Evolutionary conservation across 2,329 filamentous ascomycete species (phyloP), one percentile per base, ranked within the genome.

Genomic region (Cercospora berteroae): DNA sequence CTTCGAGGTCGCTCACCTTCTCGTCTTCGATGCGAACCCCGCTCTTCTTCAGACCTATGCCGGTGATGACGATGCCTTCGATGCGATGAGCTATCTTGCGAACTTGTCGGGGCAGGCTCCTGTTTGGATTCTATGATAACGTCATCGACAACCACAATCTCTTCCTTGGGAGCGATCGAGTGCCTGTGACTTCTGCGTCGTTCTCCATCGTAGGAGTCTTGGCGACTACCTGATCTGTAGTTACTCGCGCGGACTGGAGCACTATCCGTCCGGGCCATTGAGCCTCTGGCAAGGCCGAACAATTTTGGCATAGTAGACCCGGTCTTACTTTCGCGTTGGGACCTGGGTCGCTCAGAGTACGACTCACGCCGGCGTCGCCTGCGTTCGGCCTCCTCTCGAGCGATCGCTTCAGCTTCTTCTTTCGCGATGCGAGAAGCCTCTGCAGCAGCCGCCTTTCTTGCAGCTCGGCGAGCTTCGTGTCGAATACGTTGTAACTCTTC

Each of bases 361-460:
- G 60, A 66, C 13, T 71, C 71, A 1, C 66, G 66, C 52, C 67
- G 64, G 18, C 63, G 65, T 27, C 69, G 68, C 39, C 71, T 60
- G 9, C 63, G 55, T 31, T 73, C 71, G n/a, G 70, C 70, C 31
- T 73, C 70, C 48, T 71, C 50, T 8, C 69, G 60, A 20, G 69
- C 70, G 20, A 72, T 50, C 8, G 62, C 65, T 27, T 67, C 65
- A 5, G 70, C 72, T 63, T 74, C 71, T 48, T 71, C 68, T 33
- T 60, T 67, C 1, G 69, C 70, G 23, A 75, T 23, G 31, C 69
- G 57, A 6, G 67, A 66, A 12, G 69, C 65, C 55, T 74, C 72
- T 36, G 71, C 70, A 5, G 71, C 72, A 2, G 71, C 73, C 12
- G 72, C 73, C 64, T 73, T 73, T 23, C 73, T 60, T 12, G 72